Evolutionary conservation across 2,329 filamentous ascomycete species (phyloP), one percentile per base, ranked within the genome.

Genomic region (Blastomyces percursus): DNA sequence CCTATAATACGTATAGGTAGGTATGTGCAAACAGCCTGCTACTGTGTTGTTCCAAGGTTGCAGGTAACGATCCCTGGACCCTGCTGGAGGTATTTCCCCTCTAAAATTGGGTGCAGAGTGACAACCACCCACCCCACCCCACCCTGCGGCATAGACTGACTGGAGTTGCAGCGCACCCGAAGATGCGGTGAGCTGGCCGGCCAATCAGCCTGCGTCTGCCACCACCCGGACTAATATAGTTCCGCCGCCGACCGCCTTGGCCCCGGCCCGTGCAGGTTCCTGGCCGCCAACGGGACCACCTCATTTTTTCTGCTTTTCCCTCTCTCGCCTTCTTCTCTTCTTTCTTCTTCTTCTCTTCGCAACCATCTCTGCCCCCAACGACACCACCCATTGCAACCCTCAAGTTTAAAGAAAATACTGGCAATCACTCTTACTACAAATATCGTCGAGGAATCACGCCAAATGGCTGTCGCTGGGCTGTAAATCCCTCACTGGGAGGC

Each of bases 391-490:
- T 67, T 66, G 67, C 65, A 66, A 63, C 52, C 59, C 66, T 64
- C 57, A 69, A 71, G 66, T 61, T 21, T 21, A 42, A 30, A 27
- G 67, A 62, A 72, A 69, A 72, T 66, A 68, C 51, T 60, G 50
- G 66, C 63, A 52, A 67, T 66, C 62, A 62, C 66, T 62, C 70
- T 32, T 60, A 60, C 60, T 59, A 69, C 66, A 73, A 83, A 85
- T 86, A 87, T 86, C 81, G 86, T 89, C 87, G 86, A 88, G 81
- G 81, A 81, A 80, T 77, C 87, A 86, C 84, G 85, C 84, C 84
- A 85, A 82, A 79, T 79, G 86, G 86, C 87, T 82, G 81, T 88
- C 87, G 87, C 86, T 89, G 87, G 88, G 88, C 89, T 93, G 88
- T 95, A 91, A 92, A 90, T 84, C 79, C 84, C 77, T 86, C 35